Conservation (phyloP, 2,329 filamentous ascomycete genomes). For the Penicillium frequentans region DNA sequence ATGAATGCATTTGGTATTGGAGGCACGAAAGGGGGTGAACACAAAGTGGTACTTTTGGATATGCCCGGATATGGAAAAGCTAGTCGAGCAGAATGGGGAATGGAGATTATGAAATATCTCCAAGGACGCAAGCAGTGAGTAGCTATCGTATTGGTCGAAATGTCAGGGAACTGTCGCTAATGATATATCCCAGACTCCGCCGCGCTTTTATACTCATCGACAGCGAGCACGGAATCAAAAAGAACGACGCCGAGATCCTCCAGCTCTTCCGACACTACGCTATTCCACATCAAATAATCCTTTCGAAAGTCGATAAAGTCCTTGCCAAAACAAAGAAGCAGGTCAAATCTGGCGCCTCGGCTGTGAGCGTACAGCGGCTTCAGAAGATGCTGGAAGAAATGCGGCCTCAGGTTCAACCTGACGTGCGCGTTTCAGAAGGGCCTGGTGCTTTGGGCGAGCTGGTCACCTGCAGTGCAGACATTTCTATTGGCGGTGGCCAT, state of each 20-base stretch:
- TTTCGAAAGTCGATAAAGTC: slow-evolving; percentile 66
- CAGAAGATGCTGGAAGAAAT: slow-evolving; percentile 41
- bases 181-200: slow-evolving; percentile 45
- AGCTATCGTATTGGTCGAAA: background rate
- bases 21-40: slow-evolving; percentile 44
- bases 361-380: slow-evolving; percentile 34
- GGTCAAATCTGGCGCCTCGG: slow-evolving; percentile 32
- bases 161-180: background rate
- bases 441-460: slow-evolving; percentile 58
- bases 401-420: slow-evolving; percentile 44
- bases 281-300: slow-evolving; percentile 63
- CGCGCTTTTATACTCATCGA: slow-evolving; percentile 67
- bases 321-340: slow-evolving; percentile 37
- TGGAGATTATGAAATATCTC: slow-evolving; percentile 69
- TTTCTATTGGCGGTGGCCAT: slow-evolving; percentile 45
- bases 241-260: slow-evolving; percentile 59
- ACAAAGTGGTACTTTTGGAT: slow-evolving; percentile 62
- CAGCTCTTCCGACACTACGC: slow-evolving; percentile 55
- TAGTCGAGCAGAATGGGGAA: slow-evolving; percentile 62
- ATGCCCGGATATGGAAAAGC: slow-evolving; percentile 71
- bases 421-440: slow-evolving; percentile 37
- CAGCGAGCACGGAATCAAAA: slow-evolving; percentile 62
- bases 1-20: slow-evolving; percentile 68
- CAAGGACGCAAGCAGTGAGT: slow-evolving; percentile 58
- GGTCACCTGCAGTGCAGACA: slow-evolving; percentile 58